Evolutionary conservation across 1,284 basidiomycete species (phyloP).

Genomic region (Pseudomicrostroma phylloplanum): DNA sequence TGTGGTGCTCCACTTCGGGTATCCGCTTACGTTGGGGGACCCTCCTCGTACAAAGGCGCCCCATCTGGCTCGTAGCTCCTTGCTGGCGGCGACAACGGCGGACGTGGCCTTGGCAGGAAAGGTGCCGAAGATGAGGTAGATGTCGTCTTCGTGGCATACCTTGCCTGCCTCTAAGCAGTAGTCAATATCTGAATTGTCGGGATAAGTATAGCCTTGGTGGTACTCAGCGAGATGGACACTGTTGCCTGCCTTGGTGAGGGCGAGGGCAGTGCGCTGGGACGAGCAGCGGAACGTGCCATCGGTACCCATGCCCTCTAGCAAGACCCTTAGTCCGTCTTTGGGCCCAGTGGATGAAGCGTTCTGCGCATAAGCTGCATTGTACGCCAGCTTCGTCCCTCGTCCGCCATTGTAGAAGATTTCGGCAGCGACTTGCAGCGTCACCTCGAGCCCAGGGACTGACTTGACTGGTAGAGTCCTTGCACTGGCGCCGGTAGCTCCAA

Average conservation of each 20-base stretch:
- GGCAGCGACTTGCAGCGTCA: neutral
- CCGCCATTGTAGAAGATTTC: conserved; percentile 25
- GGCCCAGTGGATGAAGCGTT: neutral
- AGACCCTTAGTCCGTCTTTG: conserved; percentile 20
- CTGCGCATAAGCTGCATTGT: neutral
- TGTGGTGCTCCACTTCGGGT: conserved; percentile 18
- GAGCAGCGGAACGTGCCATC: conserved; percentile 36
- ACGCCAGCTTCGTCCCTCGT: conserved; percentile 11
- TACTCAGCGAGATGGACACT: conserved; percentile 23
- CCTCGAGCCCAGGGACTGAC: neutral
- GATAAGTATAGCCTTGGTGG: conserved; percentile 23
- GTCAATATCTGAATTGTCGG: conserved; percentile 22
- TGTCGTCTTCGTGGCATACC: conserved; percentile 45
- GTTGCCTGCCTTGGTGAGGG: conserved; percentile 6
- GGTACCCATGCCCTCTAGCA: conserved; percentile 23
- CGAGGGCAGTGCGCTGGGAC: conserved; percentile 22
- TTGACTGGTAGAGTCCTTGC: conserved; percentile 6
- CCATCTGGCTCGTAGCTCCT: conserved; percentile 30
- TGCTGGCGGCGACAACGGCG: conserved; percentile 1
- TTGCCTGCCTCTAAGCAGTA: conserved; percentile 21
- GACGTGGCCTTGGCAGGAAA: conserved; percentile 10
- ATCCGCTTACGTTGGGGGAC: conserved; percentile 20
- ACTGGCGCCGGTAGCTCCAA: conserved; percentile 12
- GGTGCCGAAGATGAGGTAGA: conserved; percentile 27
- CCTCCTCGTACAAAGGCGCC: conserved; percentile 23